Evolutionary conservation across 768 basidiomycete species (phyloP), one percentile per base, ranked within the genome.

Genomic region (Hygrophoropsis aurantiaca): DNA sequence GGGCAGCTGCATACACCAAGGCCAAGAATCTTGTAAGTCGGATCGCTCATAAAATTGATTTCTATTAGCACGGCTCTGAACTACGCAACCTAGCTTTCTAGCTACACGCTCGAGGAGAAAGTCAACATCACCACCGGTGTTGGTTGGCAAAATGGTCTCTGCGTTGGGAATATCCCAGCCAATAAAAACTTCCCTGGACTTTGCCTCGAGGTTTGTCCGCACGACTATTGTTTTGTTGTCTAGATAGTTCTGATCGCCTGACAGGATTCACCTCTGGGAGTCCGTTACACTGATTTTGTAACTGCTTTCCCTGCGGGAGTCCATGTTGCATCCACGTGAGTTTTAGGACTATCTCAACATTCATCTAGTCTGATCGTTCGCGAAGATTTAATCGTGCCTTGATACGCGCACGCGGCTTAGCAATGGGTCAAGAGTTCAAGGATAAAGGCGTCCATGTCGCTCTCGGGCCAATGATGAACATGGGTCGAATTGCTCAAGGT

Each of bases 381-480:
- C 39, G 41, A 46, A 82, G 82, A 11, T 81, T 79, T 57, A 79
- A 85, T 60, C 72, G 78, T 23, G 71, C 82, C 26, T 65, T 88
- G 8, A 85, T 87, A 72, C 75, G 79, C 41, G 72, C 74, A 27
- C 72, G 86, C 38, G 86, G 82, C 4, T 66, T 70, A 3, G 84
- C 84, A 0, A 66, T 89, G 51, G 87, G 80, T 3, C 69, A 79
- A 44, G 87, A 90, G 60, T 84, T 80, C 59, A 66, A 77, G n/a
- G 81, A 74, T 11, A 84, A 86, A 61, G 88, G 88, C 19, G 79
- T 79, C 15, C 59, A 80, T 55, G 61, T 77, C 34, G 67, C 51
- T 6, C 56, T 65, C 3, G 58, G 74, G 5, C 75, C 87, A 0
- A 87, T 86, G 83, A 90, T 87, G 81, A 90, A 90, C 58, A 77